Base-by-base conservation (phyloP, 805 yeast genomes). In the Ogataea pilisensis region DNA sequence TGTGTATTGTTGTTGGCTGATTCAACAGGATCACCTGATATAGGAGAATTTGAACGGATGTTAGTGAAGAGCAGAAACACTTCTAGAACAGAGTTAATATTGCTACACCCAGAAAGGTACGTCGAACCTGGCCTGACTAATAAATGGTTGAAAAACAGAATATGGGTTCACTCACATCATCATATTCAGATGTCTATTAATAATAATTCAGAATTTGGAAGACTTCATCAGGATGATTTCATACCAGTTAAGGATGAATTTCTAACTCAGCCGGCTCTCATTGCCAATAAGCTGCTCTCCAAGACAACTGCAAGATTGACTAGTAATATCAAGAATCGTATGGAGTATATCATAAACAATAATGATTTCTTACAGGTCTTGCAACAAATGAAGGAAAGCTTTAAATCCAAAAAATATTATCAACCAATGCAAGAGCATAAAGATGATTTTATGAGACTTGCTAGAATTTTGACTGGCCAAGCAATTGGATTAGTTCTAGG, bases 401-500 rank as follows among this genome's bases (percentile, higher is more conserved):
- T 56, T 25, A 48, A 42, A 25, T 41, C 52, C 2, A 48, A 51
- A 30, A 53, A 52, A 28, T 56, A 57, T 35, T 61, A 61, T 33
- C 60, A 55, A 28, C 61, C 69, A 2, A 60, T 61, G 43, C 72
- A 70, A 50, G 65, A 76, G 11, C 89, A 85, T 58, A 90, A 90
- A 60, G 84, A 82, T 58, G 99, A 91, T 60, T 93, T 93, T 59
- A 69, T 87, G 61, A 73, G 99, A 42, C 64, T 91, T 28, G 98
- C 99, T 0, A 73, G 99, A 54, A 75, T 93, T 8, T 64, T 91
- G 13, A 85, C 96, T 0, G 96, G 95, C 7, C 88, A 89, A 58
- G 96, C 96, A 0, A 85, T 93, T 31, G 99, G 98, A 0, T 68
- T 93, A 16, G 97, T 91, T 5, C 68, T 91, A 3, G 99, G 99